Base-by-base conservation (phyloP, 2,329 filamentous ascomycete species). In the Myotisia sp. region DNA sequence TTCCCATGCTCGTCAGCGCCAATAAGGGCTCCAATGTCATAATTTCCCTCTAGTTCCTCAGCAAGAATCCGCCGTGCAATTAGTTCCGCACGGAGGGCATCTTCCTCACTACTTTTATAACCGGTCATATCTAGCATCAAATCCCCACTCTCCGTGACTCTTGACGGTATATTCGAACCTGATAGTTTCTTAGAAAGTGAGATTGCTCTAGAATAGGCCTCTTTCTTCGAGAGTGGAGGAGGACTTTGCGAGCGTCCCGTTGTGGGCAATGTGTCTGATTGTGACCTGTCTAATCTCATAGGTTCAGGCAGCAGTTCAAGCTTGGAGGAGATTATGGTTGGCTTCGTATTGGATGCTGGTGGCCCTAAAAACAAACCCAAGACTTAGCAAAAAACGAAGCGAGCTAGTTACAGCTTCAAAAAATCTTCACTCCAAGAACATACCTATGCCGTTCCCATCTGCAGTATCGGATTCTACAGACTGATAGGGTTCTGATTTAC, bases 51-150 rank as follows among this genome's bases (percentile, higher is more conserved):
- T 9, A 95, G 62, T 58, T 95, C 87, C 52, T 98, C 85, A 0
- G 85, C 78, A 8, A 98, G 69, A 33, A 98, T 84, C 54, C 87
- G 90, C 14, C 90, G 74, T 4, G 90, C 90, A 41, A 95, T 70
- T n/a, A 92, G 75, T 56, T 98, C 90, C 12, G 90, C 87, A 29
- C 83, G 76, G 35, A 95, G 67, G 4, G 87, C 81, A 46, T 95
- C 86, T 47, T 92, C 84, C 45, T 95, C 87, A 49, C 77, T 92
- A 53, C 79, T 82, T 58, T 94, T 95, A 62, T 93, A 94, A 1
- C 84, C 84, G 0, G 85, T 86, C 86, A 98, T 94, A 55, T 98
- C 90, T 34, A 98, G 64, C 85, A 95, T 95, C 36, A 98, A 64
- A 56, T 98, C 90, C 10, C 90, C 90, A 1, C 74, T 79, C 37